phyloP scores from a whole-genome alignment of 345 rosid species.

The Citrus mangshanensis region DNA sequence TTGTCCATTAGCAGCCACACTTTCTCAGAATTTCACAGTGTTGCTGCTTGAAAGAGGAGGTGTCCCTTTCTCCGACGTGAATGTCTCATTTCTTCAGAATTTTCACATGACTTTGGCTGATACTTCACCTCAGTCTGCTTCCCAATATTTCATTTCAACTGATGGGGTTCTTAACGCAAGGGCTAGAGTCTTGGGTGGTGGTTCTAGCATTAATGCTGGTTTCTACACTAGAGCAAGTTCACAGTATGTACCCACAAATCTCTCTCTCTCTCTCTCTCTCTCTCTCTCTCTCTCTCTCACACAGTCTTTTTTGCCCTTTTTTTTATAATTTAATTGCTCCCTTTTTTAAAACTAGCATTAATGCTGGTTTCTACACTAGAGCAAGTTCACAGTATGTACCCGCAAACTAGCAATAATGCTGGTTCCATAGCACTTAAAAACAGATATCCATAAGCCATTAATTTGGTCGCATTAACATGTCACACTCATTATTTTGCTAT shows the following conservation, averaged over 20 bases:
- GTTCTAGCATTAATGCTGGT: constrained; percentile 90
- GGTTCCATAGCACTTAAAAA: not conserved
- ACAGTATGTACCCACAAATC: constrained; percentile 37
- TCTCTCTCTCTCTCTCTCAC: not conserved
- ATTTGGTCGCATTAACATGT: not conserved
- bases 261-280: not conserved
- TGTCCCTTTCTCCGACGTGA: constrained; percentile 85
- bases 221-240: constrained; percentile 79
- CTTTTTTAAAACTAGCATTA: no score
- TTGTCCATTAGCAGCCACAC: constrained; percentile 90
- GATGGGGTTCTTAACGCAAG: constrained; percentile 92
- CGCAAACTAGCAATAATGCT: no score
- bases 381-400: no score
- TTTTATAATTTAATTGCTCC: no score
- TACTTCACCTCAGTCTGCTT: constrained; percentile 73
- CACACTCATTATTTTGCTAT: not conserved
- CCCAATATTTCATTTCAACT: constrained; percentile 77
- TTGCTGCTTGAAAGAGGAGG: constrained; percentile 92
- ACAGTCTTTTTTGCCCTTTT: no score
- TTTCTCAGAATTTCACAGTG: constrained; percentile 76
- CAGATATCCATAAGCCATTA: not conserved
- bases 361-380: no score
- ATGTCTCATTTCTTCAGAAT: constrained; percentile 72
- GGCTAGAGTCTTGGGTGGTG: constrained; percentile 92
- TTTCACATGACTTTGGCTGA: constrained; percentile 83